phyloP scores from a whole-genome alignment of 345 rosid species.

The Erucastrum elatum region DNA sequence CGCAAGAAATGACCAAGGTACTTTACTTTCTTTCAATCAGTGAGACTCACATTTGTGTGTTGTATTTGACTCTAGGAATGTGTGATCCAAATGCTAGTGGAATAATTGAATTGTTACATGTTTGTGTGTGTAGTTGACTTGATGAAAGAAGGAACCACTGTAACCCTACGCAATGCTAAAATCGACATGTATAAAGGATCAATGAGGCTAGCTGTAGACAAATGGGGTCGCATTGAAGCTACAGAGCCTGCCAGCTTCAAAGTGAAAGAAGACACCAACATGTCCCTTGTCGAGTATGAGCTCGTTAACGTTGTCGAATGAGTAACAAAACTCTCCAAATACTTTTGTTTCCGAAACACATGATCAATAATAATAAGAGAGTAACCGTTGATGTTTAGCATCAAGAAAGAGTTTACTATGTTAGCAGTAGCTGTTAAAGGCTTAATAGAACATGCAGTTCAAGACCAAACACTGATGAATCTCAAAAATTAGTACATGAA shows the following conservation, averaged over 20 bases:
- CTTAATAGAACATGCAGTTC: too few relatives aligned
- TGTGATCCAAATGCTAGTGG: background rate
- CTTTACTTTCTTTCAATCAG: background rate
- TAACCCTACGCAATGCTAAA: slow-evolving; percentile 69
- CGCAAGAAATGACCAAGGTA: slow-evolving; percentile 95
- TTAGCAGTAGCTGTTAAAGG: too few relatives aligned
- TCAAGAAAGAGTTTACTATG: slow-evolving; percentile 5
- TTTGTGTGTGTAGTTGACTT: slow-evolving; percentile 59
- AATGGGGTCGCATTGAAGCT: slow-evolving; percentile 61
- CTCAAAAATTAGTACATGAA: background rate
- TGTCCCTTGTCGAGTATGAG: slow-evolving; percentile 72
- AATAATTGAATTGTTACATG: background rate
- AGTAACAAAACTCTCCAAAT: slow-evolving; percentile 36
- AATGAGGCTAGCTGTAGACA: slow-evolving; percentile 76
- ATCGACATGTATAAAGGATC: slow-evolving; percentile 80
- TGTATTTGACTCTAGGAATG: background rate
- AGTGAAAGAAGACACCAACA: slow-evolving; percentile 77
- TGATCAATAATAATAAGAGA: slow-evolving; percentile 7
- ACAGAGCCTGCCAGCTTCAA: slow-evolving; percentile 62
- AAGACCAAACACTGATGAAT: background rate
- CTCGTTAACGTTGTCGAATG: slow-evolving; percentile 65
- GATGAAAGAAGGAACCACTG: slow-evolving; percentile 71
- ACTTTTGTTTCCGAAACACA: background rate
- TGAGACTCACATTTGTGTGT: background rate
- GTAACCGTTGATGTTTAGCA: slow-evolving; percentile 2